A percentile compares a stretch with the other conserved stretches of the same genome.
phyloP scores from a whole-genome alignment of 306 rosid species.

The Acacia melanoxylon region DNA sequence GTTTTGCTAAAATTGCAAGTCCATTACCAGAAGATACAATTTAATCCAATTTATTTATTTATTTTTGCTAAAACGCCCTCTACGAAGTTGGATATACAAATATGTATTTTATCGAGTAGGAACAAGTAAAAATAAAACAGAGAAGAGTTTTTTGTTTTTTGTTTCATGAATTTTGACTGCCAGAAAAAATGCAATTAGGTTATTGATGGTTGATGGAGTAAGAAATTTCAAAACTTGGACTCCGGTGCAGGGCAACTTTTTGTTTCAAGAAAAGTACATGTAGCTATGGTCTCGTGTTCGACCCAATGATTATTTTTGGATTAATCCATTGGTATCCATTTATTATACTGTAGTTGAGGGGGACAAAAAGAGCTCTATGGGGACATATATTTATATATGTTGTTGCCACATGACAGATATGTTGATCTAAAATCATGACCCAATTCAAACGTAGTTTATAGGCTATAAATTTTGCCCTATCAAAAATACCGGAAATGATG shows the following conservation, averaged over 20 bases:
- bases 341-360: no score
- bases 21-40: background rate
- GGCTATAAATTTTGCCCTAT: no score
- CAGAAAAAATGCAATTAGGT: background rate
- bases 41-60: no score
- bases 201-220: background rate
- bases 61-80: background rate
- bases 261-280: background rate
- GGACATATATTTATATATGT: no score
- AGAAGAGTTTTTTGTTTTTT: background rate
- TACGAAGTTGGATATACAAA: background rate
- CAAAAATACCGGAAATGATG: constrained; percentile 23
- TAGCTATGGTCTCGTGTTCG: background rate
- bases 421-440: no score
- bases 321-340: no score
- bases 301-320: no score
- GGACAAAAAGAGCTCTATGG: no score
- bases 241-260: background rate
- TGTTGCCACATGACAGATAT: no score
- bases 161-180: background rate
- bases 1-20: background rate
- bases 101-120: background rate
- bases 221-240: background rate
- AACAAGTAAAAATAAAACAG: no score
- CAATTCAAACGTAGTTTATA: no score